Conservation (phyloP, 768 basidiomycete genomes). For the Wakefieldia striispora region DNA sequence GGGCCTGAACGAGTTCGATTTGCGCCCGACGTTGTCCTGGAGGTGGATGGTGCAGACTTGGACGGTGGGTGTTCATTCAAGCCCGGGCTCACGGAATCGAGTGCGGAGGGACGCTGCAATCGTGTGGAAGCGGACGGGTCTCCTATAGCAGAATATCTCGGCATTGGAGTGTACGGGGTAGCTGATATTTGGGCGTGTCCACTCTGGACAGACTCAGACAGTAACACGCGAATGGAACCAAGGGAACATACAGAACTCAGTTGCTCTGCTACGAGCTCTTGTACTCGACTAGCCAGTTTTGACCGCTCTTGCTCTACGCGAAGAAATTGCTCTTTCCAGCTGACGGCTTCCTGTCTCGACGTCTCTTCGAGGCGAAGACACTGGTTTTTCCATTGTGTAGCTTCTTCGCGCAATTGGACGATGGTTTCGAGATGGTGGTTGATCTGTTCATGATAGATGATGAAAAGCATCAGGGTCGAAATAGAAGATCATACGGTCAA, state of each 20-base stretch:
- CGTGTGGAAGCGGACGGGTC: conserved; percentile 32
- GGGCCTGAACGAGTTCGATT: conserved; percentile 11
- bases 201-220: conserved; percentile 11
- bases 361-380: conserved; percentile 46
- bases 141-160: conserved; percentile 16
- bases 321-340: conserved; percentile 80
- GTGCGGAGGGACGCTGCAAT: conserved; percentile 12
- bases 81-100: conserved; percentile 23
- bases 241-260: conserved; percentile 38
- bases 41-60: conserved; percentile 30
- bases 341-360: conserved; percentile 49
- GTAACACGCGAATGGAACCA: neutral
- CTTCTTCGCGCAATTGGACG: conserved; percentile 59
- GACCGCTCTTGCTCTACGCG: conserved; percentile 70
- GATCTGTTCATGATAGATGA: conserved; percentile 38
- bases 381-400: conserved; percentile 73
- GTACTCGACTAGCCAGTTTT: conserved; percentile 52
- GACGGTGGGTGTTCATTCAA: conserved; percentile 31
- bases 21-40: conserved; percentile 17
- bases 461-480: neutral
- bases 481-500: conserved; percentile 42
- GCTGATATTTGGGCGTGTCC: conserved; percentile 14
- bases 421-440: conserved; percentile 61
- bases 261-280: conserved; percentile 55
- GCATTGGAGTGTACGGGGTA: conserved; percentile 36